Base-by-base conservation (phyloP, 257 asterid genomes). In the Salvia splendens region DNA sequence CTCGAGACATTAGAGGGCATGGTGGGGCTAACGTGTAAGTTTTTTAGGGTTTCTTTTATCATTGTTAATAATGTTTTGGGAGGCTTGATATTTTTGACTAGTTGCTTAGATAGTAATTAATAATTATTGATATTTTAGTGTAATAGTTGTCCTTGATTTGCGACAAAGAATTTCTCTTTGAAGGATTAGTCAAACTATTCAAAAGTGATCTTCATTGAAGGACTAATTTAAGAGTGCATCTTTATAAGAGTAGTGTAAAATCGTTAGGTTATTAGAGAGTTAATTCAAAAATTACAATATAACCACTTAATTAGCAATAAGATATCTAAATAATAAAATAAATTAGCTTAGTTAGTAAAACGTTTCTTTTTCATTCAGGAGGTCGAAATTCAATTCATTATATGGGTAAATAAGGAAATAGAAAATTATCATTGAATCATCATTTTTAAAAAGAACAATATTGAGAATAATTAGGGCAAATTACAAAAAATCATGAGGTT, bases 71-170 rank as follows among this genome's bases (percentile, higher is more conserved):
- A 43, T 14, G 0, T 24, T 48, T 38, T 65, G 45, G 74, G 67
- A 45, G 73, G 58, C 63, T 61, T 53, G 49, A 66, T 30, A 67
- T 60, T 67, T 59, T 61, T 71, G 38, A 57, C 71, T 16, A 15
- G 12, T 12, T 61, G 7, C 15, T 38, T 14, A 36, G 3, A 15
- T 12, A 8, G 1, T 33, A 33, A 4, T 49, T 12, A 8, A 1
- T 33, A 33, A 4, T 49, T 11, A 6, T 40, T 65, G 12, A 5
- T 42, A 61, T 4, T 42, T 41, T 16, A 2, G 42, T 61, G n/a
- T 15, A 43, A 11, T 43, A 17, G 20, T 17, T 16, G 49, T 38
- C 36, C 4, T 15, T 8, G 35, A 9, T 16, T 60, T 40, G 42
- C 15, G 2, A 15, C 33, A 4, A 16, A 15, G 16, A 60, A 38